Evolutionary conservation across 139 green algal species (phyloP), one percentile per base, ranked within the genome.

Genomic region (Tetradesmus lagerheimii): DNA sequence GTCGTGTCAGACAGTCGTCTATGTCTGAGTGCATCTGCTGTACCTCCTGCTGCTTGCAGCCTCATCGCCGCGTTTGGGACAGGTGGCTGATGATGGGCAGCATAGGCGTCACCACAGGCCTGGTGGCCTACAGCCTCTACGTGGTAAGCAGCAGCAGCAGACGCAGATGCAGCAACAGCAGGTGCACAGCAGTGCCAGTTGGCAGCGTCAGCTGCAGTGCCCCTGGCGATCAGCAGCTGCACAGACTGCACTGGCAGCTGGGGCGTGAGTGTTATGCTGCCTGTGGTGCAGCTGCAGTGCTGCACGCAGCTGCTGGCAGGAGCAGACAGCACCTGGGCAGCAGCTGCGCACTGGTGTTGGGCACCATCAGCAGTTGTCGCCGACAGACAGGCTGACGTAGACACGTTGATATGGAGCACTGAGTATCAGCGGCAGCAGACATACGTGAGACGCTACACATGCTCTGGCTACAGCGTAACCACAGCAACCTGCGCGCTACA

Each of bases 51-150:
- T 47, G 50, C 31, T 41, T 85, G 76, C 85, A 95, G 94, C 93
- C 92, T 2, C 93, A 97, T 84, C 77, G 92, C 18, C 93, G 96
- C 43, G 89, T 85, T 20, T 97, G 95, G 95, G 96, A 98, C 92
- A 92, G 95, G 39, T 99, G 97, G 97, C 71, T 98, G 76, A 96
- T 99, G 93, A 98, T 99, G 97, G 95, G 93, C 39, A 62, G 90
- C 43, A 97, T 98, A 66, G 96, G 97, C 2, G 47, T 97, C 14
- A 90, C 92, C 25, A 96, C 95, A 11, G 96, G 95, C 5, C 77
- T 96, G 23, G 94, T 98, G 45, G 96, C 93, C 27, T 96, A 96
- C 92, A 62, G 94, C 23, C 92, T 99, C 31, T 95, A 97, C 80
- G 89, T 92, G 80, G 88, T 96, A 83, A 79, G 90, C 39, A 82